Base-by-base conservation (phyloP, 164 flowering plant genomes). In the Magnolia kwangsiensis region DNA sequence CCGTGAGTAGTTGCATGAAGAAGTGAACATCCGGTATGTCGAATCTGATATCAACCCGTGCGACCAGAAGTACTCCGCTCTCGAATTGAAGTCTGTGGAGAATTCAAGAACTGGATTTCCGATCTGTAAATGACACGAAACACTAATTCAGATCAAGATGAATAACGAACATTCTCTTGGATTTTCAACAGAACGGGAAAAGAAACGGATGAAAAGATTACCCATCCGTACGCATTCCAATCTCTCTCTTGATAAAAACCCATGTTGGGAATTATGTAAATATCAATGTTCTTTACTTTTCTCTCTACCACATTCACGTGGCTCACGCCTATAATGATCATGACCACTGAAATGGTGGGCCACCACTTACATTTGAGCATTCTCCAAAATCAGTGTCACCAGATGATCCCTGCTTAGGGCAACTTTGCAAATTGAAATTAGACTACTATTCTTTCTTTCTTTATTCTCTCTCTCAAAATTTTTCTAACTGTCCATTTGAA, bases 61-160 rank as follows among this genome's bases (percentile, higher is more conserved):
- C 78, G 98, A 92, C 98, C 98, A 94, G 72, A 92, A 88, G 80
- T 72, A 94, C 76, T 92, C 97, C 0, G 96, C 96, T 79, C 95
- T 87, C 10, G 98, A 91, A 77, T 92, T 92, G 84, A 90, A 89
- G 72, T 92, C 98, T 0, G 90, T 91, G 0, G 89, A 86, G 69
- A 84, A 92, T 69, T 91, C 97, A 7, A 94, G 78, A 72, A 91
- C 86, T 31, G 99, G 98, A 80, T 96, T 94, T 6, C 98, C 98
- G 21, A 94, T 76, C 98, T 94, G 84, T 85, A 82, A 78, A 7
- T 21, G 18, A 70, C 18, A 76, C 51, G 55, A 70, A n/a, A 51
- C 10, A 2, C 11, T 51, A 16, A 70, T 61, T 63, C 31, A 76
- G 75, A 63, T 49, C 19, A 24, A 70, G 13, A n/a, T 72, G 50